Evolutionary conservation across 208 protist genomes (phyloP).

Genomic region (Acanthamoeba lugdunensis): DNA sequence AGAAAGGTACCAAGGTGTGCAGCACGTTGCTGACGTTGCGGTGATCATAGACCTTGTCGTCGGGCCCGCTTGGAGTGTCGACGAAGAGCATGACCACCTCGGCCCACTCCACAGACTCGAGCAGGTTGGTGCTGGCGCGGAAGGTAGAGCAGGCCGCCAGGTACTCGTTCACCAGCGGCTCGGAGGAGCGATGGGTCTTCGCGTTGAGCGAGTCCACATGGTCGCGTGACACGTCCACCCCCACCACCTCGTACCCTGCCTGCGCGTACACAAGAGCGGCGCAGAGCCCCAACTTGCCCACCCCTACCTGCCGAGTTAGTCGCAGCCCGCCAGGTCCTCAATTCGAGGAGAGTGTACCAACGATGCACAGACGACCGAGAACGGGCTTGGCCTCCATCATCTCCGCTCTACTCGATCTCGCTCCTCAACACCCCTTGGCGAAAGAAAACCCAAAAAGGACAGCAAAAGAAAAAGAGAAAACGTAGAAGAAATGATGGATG

Average conservation of each 20-base stretch:
- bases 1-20: slow-evolving; percentile 6
- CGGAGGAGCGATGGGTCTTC: slow-evolving; percentile 78
- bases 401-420: neutral
- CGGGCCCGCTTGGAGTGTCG: slow-evolving; percentile 81
- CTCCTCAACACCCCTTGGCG: too few relatives aligned
- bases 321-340: neutral
- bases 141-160: slow-evolving; percentile 80
- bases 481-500: neutral
- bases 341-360: neutral
- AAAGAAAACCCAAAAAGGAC: neutral
- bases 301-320: slow-evolving; percentile 35
- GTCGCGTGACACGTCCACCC: slow-evolving; percentile 83
- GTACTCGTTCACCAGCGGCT: slow-evolving; percentile 85
- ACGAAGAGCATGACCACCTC: slow-evolving; percentile 85
- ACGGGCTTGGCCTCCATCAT: too few relatives aligned
- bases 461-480: neutral
- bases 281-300: slow-evolving; percentile 86
- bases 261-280: slow-evolving; percentile 83
- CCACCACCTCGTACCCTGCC: slow-evolving; percentile 85
- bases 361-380: neutral
- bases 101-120: slow-evolving; percentile 77
- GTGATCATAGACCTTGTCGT: slow-evolving; percentile 81
- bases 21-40: slow-evolving; percentile 75
- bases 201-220: slow-evolving; percentile 86
- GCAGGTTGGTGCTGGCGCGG: slow-evolving; percentile 80